These are phyloP conservation scores for Elaphomyces granulatus DNA, from an alignment of 495 filamentous ascomycete species.

Conservation along the genomic window DNA sequence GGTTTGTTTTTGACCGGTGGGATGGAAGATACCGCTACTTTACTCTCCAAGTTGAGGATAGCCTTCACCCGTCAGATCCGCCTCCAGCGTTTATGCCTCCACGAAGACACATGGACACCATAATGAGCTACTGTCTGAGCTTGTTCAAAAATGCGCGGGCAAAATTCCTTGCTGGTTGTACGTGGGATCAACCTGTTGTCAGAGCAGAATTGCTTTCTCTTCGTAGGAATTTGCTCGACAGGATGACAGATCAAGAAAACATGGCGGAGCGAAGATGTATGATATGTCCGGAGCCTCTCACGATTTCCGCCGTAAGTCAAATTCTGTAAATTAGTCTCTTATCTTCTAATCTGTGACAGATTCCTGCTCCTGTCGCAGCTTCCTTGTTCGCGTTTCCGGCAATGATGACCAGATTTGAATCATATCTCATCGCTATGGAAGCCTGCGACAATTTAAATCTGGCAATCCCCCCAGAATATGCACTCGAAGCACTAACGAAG, in stretches of 20 bases:
- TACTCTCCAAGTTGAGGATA: conserved; percentile 21
- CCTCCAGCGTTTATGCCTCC: conserved; percentile 35
- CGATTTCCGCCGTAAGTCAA: conserved; percentile 56
- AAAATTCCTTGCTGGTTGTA: conserved; percentile 28
- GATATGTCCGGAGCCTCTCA: conserved; percentile 49
- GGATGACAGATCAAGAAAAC: conserved; percentile 37
- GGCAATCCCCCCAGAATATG: conserved; percentile 47
- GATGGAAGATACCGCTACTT: conserved; percentile 48
- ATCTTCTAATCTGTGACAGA: conserved; percentile 29
- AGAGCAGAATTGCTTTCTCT: conserved; percentile 56
- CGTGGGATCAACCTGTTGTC: conserved; percentile 61
- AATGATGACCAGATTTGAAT: conserved; percentile 70
- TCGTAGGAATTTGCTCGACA: conserved; percentile 70
- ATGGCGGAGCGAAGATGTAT: conserved; percentile 20
- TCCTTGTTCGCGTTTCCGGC: conserved; percentile 65
- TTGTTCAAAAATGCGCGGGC: conserved; percentile 40
- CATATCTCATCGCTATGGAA: conserved; percentile 67
- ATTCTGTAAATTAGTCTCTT: conserved; percentile 1
- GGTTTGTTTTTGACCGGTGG: conserved; percentile 59
- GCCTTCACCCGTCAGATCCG: conserved; percentile 35
- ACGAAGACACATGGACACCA: conserved; percentile 40
- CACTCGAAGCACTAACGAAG: conserved; percentile 86
- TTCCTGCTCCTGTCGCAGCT: conserved; percentile 48
- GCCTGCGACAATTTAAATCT: conserved; percentile 45
- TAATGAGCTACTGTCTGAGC: conserved; percentile 50